Base-by-base conservation (phyloP, 371 early-diverging fungal genomes). In the Rhizopus delemar region DNA sequence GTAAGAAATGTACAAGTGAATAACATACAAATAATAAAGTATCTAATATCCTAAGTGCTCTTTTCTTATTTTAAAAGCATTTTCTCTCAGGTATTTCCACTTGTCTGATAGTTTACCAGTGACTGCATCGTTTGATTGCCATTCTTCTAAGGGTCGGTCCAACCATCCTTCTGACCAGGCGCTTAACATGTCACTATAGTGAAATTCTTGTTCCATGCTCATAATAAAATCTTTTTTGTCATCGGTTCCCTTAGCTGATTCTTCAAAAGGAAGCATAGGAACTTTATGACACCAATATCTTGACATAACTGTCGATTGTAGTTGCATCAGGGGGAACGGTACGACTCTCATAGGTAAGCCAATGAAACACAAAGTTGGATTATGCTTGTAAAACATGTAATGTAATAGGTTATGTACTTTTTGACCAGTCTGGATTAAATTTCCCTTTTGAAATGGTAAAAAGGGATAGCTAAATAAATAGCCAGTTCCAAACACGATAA, bases 391-490 rank as follows among this genome's bases (percentile, higher is more conserved):
- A 49, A 87, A 68, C 38, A 86, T 52, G 33, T 72, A 69, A 31
- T 74, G 63, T 53, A 74, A 75, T 22, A 87, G 49, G 32, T 81
- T 68, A 29, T 64, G 55, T 4, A 83, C 80, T 13, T 68, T 69
- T 35, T 74, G 71, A 3, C 81, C 82, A 28, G 81, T 74, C 4
- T 66, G 62, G 16, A 81, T 64, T 46, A 78, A 46, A 5, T 58
- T 34, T 3, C 61, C 57, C 35, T 46, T 38, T 31, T 69, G 65
- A 36, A 70, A 68, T 5, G 69, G 65, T 5, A 69, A 29, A 51
- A 87, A 89, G 6, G 89, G 89, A 53, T 73, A 82, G 6, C 77
- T 73, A 49, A 75, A 84, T 0, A 82, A 63, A 57, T 85, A 87
- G 0, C 86, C 89, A 0, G 89, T 88, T 13, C 83, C 85, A 56